phyloP scores from a whole-genome alignment of 2,329 filamentous ascomycete genomes.

The Penicillium sp. region DNA sequence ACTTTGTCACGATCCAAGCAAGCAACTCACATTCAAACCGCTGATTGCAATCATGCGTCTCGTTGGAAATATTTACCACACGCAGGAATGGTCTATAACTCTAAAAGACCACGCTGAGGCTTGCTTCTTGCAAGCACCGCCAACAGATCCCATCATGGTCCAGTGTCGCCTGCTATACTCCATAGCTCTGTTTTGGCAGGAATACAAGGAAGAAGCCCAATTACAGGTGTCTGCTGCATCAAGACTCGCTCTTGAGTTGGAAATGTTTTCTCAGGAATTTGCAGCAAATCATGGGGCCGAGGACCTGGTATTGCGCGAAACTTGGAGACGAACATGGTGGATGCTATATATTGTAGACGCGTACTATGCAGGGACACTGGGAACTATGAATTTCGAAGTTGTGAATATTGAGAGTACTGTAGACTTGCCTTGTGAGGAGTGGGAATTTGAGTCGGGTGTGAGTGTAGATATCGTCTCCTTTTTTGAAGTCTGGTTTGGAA shows the following conservation, averaged over 20 bases:
- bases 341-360: constrained; percentile 65
- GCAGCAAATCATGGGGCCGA: constrained; percentile 54
- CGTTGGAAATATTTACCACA: constrained; percentile 24
- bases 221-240: constrained; percentile 20
- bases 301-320: constrained; percentile 24
- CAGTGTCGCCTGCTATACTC: constrained; percentile 27
- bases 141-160: constrained; percentile 20
- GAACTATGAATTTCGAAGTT: constrained; percentile 22
- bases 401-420: constrained; percentile 22
- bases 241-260: constrained; percentile 21
- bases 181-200: constrained; percentile 24
- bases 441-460: constrained; percentile 28
- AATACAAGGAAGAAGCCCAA: constrained; percentile 18
- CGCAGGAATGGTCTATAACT: constrained; percentile 17
- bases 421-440: constrained; percentile 32
- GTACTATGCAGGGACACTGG: constrained; percentile 65
- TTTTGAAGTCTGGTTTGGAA: background rate
- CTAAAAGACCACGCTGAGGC: constrained; percentile 17
- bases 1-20: constrained; percentile 5
- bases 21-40: constrained; percentile 16
- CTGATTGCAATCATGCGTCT: constrained; percentile 27
- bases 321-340: constrained; percentile 48
- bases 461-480: constrained; percentile 13
- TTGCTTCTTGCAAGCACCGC: constrained; percentile 9
- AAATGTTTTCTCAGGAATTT: constrained; percentile 22